phyloP scores from a whole-genome alignment of 1,284 basidiomycete species.

The Sanghuangporus sanghuang region DNA sequence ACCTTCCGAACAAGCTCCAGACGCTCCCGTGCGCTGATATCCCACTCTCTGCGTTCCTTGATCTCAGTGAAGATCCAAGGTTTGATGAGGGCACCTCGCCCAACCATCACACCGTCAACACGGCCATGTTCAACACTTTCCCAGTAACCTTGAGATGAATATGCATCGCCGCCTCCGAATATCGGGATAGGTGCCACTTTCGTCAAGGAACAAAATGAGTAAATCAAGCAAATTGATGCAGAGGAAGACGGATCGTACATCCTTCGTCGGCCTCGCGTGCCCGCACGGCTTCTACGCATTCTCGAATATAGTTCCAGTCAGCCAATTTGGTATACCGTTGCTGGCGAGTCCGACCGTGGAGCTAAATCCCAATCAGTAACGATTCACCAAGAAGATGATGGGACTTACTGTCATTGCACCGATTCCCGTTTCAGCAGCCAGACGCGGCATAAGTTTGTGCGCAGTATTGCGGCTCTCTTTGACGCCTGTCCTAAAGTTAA shows the following conservation, averaged over 20 bases:
- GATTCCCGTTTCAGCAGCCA: slow-evolving; percentile 76
- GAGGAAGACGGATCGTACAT: slow-evolving; percentile 38
- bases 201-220: slow-evolving; percentile 14
- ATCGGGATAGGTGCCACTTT: slow-evolving; percentile 83
- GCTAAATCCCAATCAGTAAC: slow-evolving; percentile 37
- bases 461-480: slow-evolving; percentile 83
- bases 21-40: slow-evolving; percentile 89
- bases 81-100: slow-evolving; percentile 92
- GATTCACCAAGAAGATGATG: slow-evolving; percentile 8
- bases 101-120: slow-evolving; percentile 95
- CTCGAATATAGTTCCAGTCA: slow-evolving; percentile 88
- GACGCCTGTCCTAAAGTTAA: slow-evolving; percentile 91
- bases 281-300: slow-evolving; percentile 85
- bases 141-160: slow-evolving; percentile 84
- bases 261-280: slow-evolving; percentile 70
- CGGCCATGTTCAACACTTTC: slow-evolving; percentile 69
- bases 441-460: slow-evolving; percentile 87
- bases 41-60: slow-evolving; percentile 90
- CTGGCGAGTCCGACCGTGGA: slow-evolving; percentile 90
- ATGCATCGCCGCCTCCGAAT: slow-evolving; percentile 95
- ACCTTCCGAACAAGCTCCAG: slow-evolving; percentile 83
- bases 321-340: slow-evolving; percentile 86
- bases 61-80: slow-evolving; percentile 97
- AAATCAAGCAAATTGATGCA: background rate
- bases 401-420: slow-evolving; percentile 71